Percentiles rank a stretch among this genome's conserved stretches.
Evolutionary conservation across 257 asterid species (phyloP).

Genomic region (Cordia subcordata): DNA sequence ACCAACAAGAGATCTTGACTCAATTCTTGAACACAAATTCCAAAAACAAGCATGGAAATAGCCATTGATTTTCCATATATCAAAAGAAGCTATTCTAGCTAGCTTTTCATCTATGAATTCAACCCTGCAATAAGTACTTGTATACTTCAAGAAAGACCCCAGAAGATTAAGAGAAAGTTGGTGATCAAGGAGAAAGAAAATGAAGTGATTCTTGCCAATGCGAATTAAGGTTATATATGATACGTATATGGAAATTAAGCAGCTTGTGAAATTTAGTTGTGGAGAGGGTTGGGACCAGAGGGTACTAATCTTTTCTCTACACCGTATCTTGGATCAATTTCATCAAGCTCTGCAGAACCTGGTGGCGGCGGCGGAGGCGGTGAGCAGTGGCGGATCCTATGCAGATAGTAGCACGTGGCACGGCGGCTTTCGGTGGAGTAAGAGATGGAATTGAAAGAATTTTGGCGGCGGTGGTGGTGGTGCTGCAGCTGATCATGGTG

Average conservation of each 20-base stretch:
- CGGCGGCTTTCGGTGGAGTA: conserved; percentile 12
- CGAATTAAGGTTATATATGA: not conserved
- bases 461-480: conserved; percentile 12
- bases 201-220: not conserved
- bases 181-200: no score
- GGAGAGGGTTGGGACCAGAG: conserved; percentile 94
- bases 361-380: conserved; percentile 25
- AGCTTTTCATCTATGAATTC: no score
- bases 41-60: conserved; percentile 71
- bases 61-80: conserved; percentile 16
- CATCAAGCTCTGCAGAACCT: no score
- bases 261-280: conserved; percentile 27
- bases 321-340: conserved; percentile 78
- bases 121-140: no score
- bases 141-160: not conserved
- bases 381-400: conserved; percentile 54
- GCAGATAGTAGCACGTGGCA: conserved; percentile 34
- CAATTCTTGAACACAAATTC: conserved; percentile 6
- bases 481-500: not conserved
- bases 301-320: conserved; percentile 79
- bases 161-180: not conserved
- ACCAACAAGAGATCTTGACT: no score
- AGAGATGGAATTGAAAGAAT: conserved; percentile 27
- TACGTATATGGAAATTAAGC: not conserved
- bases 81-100: no score